Conservation (phyloP, 1,284 basidiomycete species). For the Trichosporon sp. region DNA sequence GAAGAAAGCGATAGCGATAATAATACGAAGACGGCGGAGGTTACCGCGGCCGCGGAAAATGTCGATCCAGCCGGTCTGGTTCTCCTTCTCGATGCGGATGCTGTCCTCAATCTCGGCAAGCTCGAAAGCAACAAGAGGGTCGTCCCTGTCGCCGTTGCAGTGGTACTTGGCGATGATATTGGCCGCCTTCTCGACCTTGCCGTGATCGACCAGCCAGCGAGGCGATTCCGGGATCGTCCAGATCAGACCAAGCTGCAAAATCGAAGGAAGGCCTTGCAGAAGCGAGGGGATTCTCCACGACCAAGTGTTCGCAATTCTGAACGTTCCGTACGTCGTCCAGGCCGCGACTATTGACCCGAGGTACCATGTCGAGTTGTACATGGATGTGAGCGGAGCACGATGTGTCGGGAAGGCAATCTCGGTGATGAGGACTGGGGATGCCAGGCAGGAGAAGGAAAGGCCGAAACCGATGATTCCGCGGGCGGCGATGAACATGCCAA, state of each 20-base stretch:
- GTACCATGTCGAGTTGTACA: slow-evolving; percentile 27
- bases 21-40: slow-evolving; percentile 28
- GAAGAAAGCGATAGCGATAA: slow-evolving; percentile 38
- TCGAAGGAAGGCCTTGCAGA: slow-evolving; percentile 48
- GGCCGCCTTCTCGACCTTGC: slow-evolving; percentile 40
- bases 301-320: slow-evolving; percentile 29
- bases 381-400: slow-evolving; percentile 53
- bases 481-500: slow-evolving; percentile 58
- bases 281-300: slow-evolving; percentile 48
- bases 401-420: slow-evolving; percentile 71
- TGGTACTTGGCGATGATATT: slow-evolving; percentile 91
- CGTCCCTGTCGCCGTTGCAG: slow-evolving; percentile 25
- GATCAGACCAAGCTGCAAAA: slow-evolving; percentile 15
- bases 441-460: slow-evolving; percentile 45
- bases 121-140: slow-evolving; percentile 43
- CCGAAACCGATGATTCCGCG: slow-evolving; percentile 63
- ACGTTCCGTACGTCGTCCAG: slow-evolving; percentile 29
- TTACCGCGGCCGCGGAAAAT: slow-evolving; percentile 23
- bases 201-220: slow-evolving; percentile 22
- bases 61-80: slow-evolving; percentile 48
- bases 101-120: slow-evolving; percentile 43
- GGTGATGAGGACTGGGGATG: slow-evolving; percentile 67
- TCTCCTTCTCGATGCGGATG: slow-evolving; percentile 22
- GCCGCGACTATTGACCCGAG: slow-evolving; percentile 16
- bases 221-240: slow-evolving; percentile 28